Evolutionary conservation across 2,329 filamentous ascomycete species (phyloP).

Genomic region (Cryoendolithus antarcticus): DNA sequence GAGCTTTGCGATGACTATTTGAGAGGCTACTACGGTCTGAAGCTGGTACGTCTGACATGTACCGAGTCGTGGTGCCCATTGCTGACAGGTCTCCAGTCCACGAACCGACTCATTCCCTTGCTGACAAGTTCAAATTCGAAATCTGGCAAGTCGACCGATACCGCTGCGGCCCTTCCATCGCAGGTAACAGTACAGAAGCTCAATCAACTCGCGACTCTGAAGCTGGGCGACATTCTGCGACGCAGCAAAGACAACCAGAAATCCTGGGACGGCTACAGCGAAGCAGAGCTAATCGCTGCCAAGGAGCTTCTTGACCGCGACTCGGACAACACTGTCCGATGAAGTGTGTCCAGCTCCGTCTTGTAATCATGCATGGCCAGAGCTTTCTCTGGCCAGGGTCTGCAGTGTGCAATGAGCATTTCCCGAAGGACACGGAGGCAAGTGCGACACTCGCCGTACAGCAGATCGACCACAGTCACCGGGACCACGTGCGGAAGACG

Average conservation of each 20-base stretch:
- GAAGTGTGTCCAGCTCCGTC: slow-evolving; percentile 2
- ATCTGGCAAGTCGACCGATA: slow-evolving; percentile 20
- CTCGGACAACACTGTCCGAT: slow-evolving; percentile 23
- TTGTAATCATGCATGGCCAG: too few relatives aligned
- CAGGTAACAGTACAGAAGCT: slow-evolving; percentile 51
- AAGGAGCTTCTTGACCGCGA: slow-evolving; percentile 52
- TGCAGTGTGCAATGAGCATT: too few relatives aligned
- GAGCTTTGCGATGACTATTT: slow-evolving; percentile 91
- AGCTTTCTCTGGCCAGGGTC: too few relatives aligned
- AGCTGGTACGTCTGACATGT: slow-evolving; percentile 34
- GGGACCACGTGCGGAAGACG: too few relatives aligned
- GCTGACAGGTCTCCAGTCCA: slow-evolving; percentile 11
- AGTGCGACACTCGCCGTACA: too few relatives aligned
- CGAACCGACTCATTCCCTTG: slow-evolving; percentile 13
- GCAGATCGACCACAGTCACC: too few relatives aligned
- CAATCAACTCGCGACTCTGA: slow-evolving; percentile 59
- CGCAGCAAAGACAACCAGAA: slow-evolving; percentile 47
- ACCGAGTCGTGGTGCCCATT: slow-evolving; percentile 33
- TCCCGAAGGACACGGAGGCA: too few relatives aligned
- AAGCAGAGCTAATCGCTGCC: slow-evolving; percentile 59
- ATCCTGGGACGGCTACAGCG: slow-evolving; percentile 61
- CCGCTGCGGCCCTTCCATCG: slow-evolving; percentile 38
- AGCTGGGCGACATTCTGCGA: slow-evolving; percentile 65
- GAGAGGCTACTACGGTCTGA: slow-evolving; percentile 84
- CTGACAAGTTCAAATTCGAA: slow-evolving; percentile 8